phyloP scores from a whole-genome alignment of 352 stramenopile species.

The Pythium brachiatum region DNA sequence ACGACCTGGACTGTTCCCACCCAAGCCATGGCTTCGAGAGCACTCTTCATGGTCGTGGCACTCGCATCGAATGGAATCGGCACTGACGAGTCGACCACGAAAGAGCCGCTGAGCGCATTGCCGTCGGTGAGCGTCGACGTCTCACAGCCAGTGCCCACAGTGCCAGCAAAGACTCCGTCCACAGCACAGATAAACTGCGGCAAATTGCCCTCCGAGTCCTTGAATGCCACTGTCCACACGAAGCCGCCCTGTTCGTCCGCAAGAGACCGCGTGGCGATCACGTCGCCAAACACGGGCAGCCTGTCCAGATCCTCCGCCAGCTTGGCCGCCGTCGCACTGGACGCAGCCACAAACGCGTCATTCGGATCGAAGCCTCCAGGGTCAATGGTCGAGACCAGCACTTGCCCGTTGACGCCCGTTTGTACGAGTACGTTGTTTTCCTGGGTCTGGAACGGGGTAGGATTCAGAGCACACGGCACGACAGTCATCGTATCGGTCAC shows the following conservation, averaged over 20 bases:
- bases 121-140: conserved; percentile 67
- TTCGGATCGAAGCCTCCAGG: conserved; percentile 41
- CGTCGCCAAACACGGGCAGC: conserved; percentile 58
- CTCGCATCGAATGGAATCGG: conserved; percentile 60
- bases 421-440: conserved; percentile 59
- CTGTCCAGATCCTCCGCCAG: conserved; percentile 46
- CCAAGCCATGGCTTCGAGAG: conserved; percentile 60
- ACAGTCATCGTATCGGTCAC: conserved; percentile 26
- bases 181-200: conserved; percentile 72
- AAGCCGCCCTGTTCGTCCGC: conserved; percentile 64
- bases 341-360: conserved; percentile 55
- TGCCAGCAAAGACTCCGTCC: conserved; percentile 35
- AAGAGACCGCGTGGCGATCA: conserved; percentile 63
- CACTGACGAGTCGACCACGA: conserved; percentile 59
- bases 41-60: conserved; percentile 39
- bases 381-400: conserved; percentile 44
- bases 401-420: conserved; percentile 28
- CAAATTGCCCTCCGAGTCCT: conserved; percentile 59
- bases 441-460: conserved; percentile 68
- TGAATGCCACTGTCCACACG: conserved; percentile 76
- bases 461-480: conserved; percentile 30
- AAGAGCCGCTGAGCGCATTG: conserved; percentile 70
- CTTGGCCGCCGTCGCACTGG: conserved; percentile 36
- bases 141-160: conserved; percentile 37
- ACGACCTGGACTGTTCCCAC: conserved; percentile 60